Evolutionary conservation across 139 green algal species (phyloP).

Genomic region (Dunaliella primolecta): DNA sequence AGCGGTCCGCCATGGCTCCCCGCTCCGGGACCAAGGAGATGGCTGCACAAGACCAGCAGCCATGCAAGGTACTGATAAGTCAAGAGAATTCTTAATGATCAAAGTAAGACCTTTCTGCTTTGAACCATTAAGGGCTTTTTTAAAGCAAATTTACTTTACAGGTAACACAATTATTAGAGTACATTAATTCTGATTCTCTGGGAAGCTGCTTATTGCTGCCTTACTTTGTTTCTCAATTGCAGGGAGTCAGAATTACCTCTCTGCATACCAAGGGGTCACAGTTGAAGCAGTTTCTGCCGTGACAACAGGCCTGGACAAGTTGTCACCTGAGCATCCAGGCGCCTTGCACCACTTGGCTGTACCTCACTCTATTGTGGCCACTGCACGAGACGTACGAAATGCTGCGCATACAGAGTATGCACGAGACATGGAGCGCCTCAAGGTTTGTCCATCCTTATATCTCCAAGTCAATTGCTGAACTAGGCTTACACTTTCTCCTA

Average conservation of each 20-base stretch:
- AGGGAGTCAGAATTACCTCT: background rate
- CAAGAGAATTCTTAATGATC: background rate
- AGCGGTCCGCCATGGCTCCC: background rate
- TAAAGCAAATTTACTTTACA: background rate
- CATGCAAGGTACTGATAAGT: background rate
- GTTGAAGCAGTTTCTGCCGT: background rate
- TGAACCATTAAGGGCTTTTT: background rate
- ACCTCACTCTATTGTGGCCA: background rate
- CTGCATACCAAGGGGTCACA: background rate
- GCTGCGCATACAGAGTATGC: background rate
- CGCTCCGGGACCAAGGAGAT: too few species aligned
- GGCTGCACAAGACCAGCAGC: background rate
- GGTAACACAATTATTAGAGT: background rate
- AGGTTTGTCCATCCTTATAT: too few species aligned
- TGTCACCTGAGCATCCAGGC: too few species aligned
- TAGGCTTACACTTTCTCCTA: too few species aligned
- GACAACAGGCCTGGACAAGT: background rate
- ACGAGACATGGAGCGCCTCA: background rate
- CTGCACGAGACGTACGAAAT: background rate
- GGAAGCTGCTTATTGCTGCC: background rate
- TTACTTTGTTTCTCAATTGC: background rate
- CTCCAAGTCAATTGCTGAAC: too few species aligned
- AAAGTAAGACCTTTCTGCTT: background rate
- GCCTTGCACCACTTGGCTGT: background rate
- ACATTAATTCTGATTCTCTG: background rate